phyloP scores from a whole-genome alignment of 768 basidiomycete species.

The Boletus vinaceobasis region DNA sequence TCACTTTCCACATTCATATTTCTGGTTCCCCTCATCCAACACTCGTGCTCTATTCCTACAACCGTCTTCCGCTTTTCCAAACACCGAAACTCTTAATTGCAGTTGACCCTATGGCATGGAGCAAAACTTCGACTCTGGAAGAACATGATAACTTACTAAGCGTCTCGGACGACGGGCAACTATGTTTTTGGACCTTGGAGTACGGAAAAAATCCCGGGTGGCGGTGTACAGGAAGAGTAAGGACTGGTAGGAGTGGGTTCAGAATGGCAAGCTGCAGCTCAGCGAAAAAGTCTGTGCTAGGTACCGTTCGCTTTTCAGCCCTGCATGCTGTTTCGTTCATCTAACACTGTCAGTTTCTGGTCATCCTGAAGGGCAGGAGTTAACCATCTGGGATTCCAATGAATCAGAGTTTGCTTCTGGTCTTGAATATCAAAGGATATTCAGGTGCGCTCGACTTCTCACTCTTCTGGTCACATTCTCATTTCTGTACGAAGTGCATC shows the following conservation, averaged over 20 bases:
- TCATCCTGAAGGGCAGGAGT: conserved; percentile 59
- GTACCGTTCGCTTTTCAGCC: conserved; percentile 41
- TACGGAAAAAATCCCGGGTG: conserved; percentile 39
- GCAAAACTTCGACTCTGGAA: conserved; percentile 41
- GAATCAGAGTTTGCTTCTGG: conserved; percentile 93
- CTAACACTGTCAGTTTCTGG: conserved; percentile 50
- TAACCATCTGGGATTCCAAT: conserved; percentile 96
- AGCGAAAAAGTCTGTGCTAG: conserved; percentile 85
- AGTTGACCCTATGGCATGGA: conserved; percentile 90
- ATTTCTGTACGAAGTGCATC: conserved; percentile 22
- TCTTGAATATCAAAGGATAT: conserved; percentile 67
- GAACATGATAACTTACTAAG: conserved; percentile 77
- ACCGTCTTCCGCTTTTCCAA: conserved; percentile 48
- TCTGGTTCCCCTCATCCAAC: conserved; percentile 32
- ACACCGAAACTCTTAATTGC: conserved; percentile 58
- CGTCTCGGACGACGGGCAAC: conserved; percentile 67
- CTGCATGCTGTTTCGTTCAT: conserved; percentile 1
- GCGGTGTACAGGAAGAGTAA: conserved; percentile 71
- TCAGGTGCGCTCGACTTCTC: conserved; percentile 42
- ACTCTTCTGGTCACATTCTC: not conserved
- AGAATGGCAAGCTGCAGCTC: conserved; percentile 82
- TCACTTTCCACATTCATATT: conserved; percentile 55
- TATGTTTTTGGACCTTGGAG: conserved; percentile 85
- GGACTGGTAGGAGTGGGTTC: conserved; percentile 64
- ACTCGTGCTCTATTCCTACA: conserved; percentile 47